These are phyloP conservation scores for Hordeum vulgare DNA, from an alignment of 176 grass and related monocot genomes.

Conservation along the genomic window MorexV3_pseudomolecules_assembly NC_058518.1:460565741-460566240, in stretches of 20 bases:
- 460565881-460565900: slow-evolving; percentile 43
- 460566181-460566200: slow-evolving; percentile 31
- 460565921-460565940: background rate
- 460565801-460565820: slow-evolving; percentile 71
- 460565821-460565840: slow-evolving; percentile 47
- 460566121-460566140: slow-evolving; percentile 29
- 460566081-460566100: slow-evolving; percentile 43
- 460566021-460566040: background rate
- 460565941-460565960: background rate
- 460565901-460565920: slow-evolving; percentile 32
- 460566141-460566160: slow-evolving; percentile 44
- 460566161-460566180: slow-evolving; percentile 55
- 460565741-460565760: slow-evolving; percentile 45
- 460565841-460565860: slow-evolving; percentile 27
- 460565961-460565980: background rate
- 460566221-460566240: slow-evolving; percentile 83
- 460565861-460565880: slow-evolving; percentile 25
- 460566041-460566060: background rate
- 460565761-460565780: slow-evolving; percentile 28
- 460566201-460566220: slow-evolving; percentile 68
- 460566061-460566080: slow-evolving; percentile 1
- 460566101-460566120: slow-evolving; percentile 41
- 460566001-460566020: background rate
- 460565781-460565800: slow-evolving; percentile 84
- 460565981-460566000: background rate